Evolutionary conservation across 768 basidiomycete species (phyloP).

Genomic region (Clathrus columnatus): DNA sequence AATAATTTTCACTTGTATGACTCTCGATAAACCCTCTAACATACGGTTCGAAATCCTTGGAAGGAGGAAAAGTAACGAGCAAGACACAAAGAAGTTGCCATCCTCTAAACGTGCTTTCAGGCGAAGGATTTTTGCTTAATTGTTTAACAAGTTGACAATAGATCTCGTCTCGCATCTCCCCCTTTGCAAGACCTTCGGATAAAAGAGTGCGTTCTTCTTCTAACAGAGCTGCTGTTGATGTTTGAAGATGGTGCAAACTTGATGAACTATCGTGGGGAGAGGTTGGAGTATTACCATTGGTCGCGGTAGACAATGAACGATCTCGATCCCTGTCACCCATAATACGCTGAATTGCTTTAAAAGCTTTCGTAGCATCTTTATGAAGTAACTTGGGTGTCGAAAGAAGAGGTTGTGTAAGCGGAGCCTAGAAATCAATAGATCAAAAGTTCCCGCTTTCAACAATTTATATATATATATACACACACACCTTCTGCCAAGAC

Average conservation of each 20-base stretch:
- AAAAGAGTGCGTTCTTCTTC: slow-evolving; percentile 88
- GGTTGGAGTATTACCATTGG: slow-evolving; percentile 26
- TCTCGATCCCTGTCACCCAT: slow-evolving; percentile 90
- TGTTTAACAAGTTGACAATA: slow-evolving; percentile 94
- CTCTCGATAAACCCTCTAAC: slow-evolving; percentile 66
- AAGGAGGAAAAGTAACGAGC: slow-evolving; percentile 87
- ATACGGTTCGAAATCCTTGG: slow-evolving; percentile 85
- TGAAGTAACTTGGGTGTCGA: slow-evolving; percentile 54
- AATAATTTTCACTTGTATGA: neutral
- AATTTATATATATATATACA: neutral
- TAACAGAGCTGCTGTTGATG: slow-evolving; percentile 24
- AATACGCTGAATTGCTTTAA: slow-evolving; percentile 84
- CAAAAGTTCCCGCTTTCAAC: slow-evolving; percentile 3
- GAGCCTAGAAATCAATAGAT: slow-evolving; percentile 31
- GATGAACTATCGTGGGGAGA: slow-evolving; percentile 37
- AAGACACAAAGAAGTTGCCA: slow-evolving; percentile 91
- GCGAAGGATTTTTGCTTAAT: slow-evolving; percentile 68
- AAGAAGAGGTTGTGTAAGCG: slow-evolving; percentile 68
- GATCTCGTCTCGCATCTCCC: slow-evolving; percentile 85
- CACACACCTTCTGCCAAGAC: slow-evolving; percentile 76
- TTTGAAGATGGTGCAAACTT: slow-evolving; percentile 29
- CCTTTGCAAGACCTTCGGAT: slow-evolving; percentile 65
- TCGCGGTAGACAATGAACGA: slow-evolving; percentile 23
- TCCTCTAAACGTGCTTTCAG: slow-evolving; percentile 80
- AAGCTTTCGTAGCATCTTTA: slow-evolving; percentile 74